Evolutionary conservation across 2,329 filamentous ascomycete species (phyloP).

Genomic region (Conoideocrella luteorostrata): DNA sequence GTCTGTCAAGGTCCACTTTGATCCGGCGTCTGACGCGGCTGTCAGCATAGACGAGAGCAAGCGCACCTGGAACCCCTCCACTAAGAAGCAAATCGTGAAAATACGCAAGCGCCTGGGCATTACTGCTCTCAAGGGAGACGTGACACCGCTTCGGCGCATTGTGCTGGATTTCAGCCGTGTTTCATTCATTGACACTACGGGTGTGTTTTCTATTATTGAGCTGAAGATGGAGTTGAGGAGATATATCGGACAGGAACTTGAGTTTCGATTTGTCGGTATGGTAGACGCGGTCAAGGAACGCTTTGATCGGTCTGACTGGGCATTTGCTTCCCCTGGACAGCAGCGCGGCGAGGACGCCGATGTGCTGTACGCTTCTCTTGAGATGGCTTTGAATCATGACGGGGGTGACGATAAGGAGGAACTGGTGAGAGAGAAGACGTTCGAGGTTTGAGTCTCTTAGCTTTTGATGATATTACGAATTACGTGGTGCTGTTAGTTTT

Average conservation of each 20-base stretch:
- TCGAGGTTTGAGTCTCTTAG: slow-evolving; percentile 10
- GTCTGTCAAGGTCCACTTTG: slow-evolving; percentile 33
- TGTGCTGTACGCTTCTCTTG: slow-evolving; percentile 15
- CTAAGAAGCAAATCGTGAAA: slow-evolving; percentile 37
- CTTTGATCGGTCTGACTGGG: slow-evolving; percentile 33
- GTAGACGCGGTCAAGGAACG: slow-evolving; percentile 32
- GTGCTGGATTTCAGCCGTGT: slow-evolving; percentile 47
- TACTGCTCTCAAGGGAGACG: slow-evolving; percentile 22
- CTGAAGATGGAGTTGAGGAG: slow-evolving; percentile 40
- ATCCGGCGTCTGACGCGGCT: slow-evolving; percentile 36
- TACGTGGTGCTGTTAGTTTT: no score
- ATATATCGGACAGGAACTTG: slow-evolving; percentile 39
- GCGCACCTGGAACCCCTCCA: slow-evolving; percentile 49
- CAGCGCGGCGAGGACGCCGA: slow-evolving; percentile 14
- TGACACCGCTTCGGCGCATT: slow-evolving; percentile 37
- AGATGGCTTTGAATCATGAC: slow-evolving; percentile 14
- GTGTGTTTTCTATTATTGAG: slow-evolving; percentile 40
- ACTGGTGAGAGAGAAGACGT: slow-evolving; percentile 12
- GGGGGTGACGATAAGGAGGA: slow-evolving; percentile 12
- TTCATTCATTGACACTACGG: slow-evolving; percentile 48
- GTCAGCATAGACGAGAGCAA: slow-evolving; percentile 31
- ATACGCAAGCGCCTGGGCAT: slow-evolving; percentile 36
- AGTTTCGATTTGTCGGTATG: slow-evolving; percentile 44
- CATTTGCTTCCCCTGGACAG: slow-evolving; percentile 22
- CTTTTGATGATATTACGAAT: no score